phyloP scores from a whole-genome alignment of 1,284 basidiomycete species.

The Cutaneotrichosporon sp. region DNA sequence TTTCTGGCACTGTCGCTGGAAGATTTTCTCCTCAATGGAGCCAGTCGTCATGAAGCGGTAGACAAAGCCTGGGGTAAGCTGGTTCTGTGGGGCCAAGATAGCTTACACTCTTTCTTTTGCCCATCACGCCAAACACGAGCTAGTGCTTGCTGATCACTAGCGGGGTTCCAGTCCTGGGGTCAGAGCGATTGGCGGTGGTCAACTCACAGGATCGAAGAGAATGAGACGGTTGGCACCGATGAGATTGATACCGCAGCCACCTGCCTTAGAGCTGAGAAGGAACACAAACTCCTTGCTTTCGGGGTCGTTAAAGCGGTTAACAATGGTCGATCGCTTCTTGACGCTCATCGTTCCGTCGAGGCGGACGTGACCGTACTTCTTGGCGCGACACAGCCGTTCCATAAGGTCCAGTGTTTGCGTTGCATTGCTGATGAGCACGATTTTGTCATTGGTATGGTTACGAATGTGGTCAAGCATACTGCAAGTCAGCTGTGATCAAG shows the following conservation, averaged over 20 bases:
- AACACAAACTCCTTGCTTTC: slow-evolving; percentile 93
- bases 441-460: slow-evolving; percentile 87
- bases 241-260: slow-evolving; percentile 96
- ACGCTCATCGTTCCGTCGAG: slow-evolving; percentile 92
- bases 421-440: slow-evolving; percentile 97
- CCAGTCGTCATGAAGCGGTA: slow-evolving; percentile 98
- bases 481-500: not conserved
- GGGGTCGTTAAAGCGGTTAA: slow-evolving; percentile 96
- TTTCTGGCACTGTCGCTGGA: slow-evolving; percentile 85
- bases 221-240: slow-evolving; percentile 95
- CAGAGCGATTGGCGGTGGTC: not conserved
- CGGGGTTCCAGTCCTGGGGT: slow-evolving; percentile 87
- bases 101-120: slow-evolving; percentile 95
- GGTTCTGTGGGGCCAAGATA: not conserved
- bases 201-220: slow-evolving; percentile 86
- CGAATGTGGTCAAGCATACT: slow-evolving; percentile 79
- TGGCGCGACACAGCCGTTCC: slow-evolving; percentile 75
- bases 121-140: slow-evolving; percentile 99
- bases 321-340: slow-evolving; percentile 91
- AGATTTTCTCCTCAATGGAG: slow-evolving; percentile 98
- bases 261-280: slow-evolving; percentile 91
- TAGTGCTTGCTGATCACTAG: slow-evolving; percentile 95
- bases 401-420: slow-evolving; percentile 95
- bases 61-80: slow-evolving; percentile 67
- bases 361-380: slow-evolving; percentile 90